Percentiles rank a stretch among this genome's conserved stretches.
Evolutionary conservation across 495 filamentous ascomycete genomes (phyloP).

Genomic region (Lentithecium fluviatile): DNA sequence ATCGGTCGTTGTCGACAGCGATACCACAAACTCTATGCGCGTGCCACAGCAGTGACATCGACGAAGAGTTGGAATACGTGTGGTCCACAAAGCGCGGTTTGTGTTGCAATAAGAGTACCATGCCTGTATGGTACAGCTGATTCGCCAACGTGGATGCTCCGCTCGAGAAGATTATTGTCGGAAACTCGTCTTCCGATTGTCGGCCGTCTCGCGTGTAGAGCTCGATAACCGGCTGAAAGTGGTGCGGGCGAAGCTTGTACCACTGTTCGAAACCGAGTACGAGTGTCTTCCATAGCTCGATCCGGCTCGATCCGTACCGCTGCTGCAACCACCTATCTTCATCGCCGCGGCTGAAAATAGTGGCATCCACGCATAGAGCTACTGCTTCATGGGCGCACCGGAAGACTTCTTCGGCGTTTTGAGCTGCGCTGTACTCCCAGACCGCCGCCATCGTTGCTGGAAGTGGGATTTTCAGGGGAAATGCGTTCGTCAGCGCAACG

Average conservation of each 20-base stretch:
- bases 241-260: background rate
- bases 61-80: background rate
- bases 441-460: background rate
- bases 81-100: slow-evolving; percentile 9
- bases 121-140: slow-evolving; percentile 19
- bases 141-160: too few species aligned
- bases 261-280: slow-evolving; percentile 4
- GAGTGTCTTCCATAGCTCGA: slow-evolving; percentile 4
- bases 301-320: background rate
- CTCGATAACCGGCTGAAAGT: slow-evolving; percentile 11
- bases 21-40: slow-evolving; percentile 18
- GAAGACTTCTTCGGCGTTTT: background rate
- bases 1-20: slow-evolving; percentile 10
- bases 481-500: background rate
- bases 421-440: background rate
- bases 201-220: too few species aligned
- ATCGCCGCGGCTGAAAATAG: background rate
- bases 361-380: background rate
- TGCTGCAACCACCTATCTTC: background rate
- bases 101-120: slow-evolving; percentile 16
- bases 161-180: too few species aligned
- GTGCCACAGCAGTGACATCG: slow-evolving; percentile 17
- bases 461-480: background rate
- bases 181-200: too few species aligned
- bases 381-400: background rate